phyloP scores from a whole-genome alignment of 805 yeast genomes.

The Lipomyces mesembrius region DNA sequence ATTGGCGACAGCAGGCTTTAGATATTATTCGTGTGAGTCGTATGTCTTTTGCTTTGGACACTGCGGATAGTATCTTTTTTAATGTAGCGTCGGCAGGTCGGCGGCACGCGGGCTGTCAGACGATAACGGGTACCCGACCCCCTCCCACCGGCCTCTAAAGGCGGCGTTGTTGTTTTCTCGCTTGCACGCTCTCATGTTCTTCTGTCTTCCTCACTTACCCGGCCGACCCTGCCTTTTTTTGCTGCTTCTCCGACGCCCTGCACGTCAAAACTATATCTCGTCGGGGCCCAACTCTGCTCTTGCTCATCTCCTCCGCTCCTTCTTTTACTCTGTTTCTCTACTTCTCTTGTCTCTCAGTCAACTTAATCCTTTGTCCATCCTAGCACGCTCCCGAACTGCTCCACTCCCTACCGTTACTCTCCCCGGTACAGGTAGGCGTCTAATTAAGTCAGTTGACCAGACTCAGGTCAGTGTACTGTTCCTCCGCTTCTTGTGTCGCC shows the following conservation, averaged over 20 bases:
- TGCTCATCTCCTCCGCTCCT: conserved; percentile 2
- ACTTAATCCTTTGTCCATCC: background rate
- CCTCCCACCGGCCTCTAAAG: no score
- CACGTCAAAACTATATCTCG: conserved; percentile 23
- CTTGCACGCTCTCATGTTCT: background rate
- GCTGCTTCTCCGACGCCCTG: conserved; percentile 3
- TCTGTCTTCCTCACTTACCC: background rate
- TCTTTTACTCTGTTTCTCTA: background rate
- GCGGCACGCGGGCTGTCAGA: no score
- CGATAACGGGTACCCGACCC: no score
- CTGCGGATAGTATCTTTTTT: no score
- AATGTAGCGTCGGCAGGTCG: no score
- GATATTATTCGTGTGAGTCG: no score
- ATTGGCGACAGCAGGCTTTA: no score
- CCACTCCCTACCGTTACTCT: background rate
- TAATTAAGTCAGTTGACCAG: background rate
- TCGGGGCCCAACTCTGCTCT: conserved; percentile 18
- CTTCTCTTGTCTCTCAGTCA: background rate
- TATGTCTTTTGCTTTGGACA: no score
- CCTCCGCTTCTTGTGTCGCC: background rate
- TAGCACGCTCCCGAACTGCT: no score
- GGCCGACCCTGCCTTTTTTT: background rate
- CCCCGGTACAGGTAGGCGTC: background rate
- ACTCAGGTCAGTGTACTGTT: background rate
- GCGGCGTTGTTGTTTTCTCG: background rate